These are phyloP conservation scores for Allium fistulosum DNA, from an alignment of 106 monocot genomes.

Conservation along the genomic window DNA sequence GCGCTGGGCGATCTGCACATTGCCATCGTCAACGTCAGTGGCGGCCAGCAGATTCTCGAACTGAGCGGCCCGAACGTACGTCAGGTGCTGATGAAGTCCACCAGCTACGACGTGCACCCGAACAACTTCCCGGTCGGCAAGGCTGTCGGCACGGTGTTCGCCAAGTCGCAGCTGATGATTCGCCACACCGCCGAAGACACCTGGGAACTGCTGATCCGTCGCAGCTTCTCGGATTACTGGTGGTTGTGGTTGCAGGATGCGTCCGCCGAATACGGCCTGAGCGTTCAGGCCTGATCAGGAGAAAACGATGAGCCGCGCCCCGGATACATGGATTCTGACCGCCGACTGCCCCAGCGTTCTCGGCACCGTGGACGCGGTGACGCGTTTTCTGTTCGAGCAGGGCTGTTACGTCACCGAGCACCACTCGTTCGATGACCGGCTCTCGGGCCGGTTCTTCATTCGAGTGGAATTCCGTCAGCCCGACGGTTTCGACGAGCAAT, in stretches of 20 bases:
- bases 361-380: not conserved
- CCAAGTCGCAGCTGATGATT: too few relatives aligned
- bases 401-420: not conserved
- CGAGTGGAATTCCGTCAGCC: not conserved
- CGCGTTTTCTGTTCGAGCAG: not conserved
- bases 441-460: not conserved
- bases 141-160: too few relatives aligned
- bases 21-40: too few relatives aligned
- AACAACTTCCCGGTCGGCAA: too few relatives aligned
- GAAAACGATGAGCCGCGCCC: not conserved
- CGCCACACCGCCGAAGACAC: not conserved
- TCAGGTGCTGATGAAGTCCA: too few relatives aligned
- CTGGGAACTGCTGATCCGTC: not conserved
- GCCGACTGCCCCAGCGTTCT: not conserved
- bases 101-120: too few relatives aligned
- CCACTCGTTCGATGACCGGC: not conserved
- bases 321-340: not conserved
- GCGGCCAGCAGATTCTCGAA: too few relatives aligned
- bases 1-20: too few relatives aligned
- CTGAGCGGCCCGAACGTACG: too few relatives aligned
- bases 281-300: too few relatives aligned
- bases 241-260: not conserved
- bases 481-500: not conserved
- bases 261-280: too few relatives aligned
- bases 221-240: not conserved